phyloP scores from a whole-genome alignment of 208 protist genomes.

The Naegleria fowleri region DNA sequence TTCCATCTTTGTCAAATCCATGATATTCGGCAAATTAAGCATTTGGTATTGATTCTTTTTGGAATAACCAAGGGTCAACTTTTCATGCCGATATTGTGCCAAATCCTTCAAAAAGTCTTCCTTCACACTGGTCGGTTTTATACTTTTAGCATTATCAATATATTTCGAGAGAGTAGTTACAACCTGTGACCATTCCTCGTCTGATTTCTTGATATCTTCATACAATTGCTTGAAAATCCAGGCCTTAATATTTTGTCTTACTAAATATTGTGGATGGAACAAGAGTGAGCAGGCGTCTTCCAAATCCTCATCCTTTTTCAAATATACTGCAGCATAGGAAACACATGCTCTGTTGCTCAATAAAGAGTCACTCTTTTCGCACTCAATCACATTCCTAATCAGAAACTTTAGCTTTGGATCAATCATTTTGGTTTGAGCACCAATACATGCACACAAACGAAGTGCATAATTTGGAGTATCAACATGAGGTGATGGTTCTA shows the following conservation, averaged over 20 bases:
- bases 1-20: not conserved
- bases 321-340: not conserved
- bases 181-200: not conserved
- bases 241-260: not conserved
- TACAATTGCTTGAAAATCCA: not conserved
- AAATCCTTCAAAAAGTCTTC: not conserved
- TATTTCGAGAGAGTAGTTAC: not conserved
- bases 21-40: not conserved
- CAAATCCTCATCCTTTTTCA: not conserved
- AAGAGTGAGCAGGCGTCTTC: not conserved
- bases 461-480: not conserved
- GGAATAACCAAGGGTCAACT: not conserved
- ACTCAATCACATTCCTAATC: not conserved
- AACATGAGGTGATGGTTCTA: not conserved
- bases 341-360: not conserved
- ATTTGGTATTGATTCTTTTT: conserved; percentile 1
- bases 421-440: not conserved
- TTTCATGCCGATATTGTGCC: not conserved
- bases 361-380: not conserved
- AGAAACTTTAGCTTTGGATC: not conserved
- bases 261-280: not conserved
- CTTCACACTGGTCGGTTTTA: not conserved
- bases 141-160: not conserved
- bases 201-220: not conserved
- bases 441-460: not conserved